These are phyloP conservation scores for Cucurbita pepo DNA, from an alignment of 306 rosid genomes.

Conservation along the genomic window DNA sequence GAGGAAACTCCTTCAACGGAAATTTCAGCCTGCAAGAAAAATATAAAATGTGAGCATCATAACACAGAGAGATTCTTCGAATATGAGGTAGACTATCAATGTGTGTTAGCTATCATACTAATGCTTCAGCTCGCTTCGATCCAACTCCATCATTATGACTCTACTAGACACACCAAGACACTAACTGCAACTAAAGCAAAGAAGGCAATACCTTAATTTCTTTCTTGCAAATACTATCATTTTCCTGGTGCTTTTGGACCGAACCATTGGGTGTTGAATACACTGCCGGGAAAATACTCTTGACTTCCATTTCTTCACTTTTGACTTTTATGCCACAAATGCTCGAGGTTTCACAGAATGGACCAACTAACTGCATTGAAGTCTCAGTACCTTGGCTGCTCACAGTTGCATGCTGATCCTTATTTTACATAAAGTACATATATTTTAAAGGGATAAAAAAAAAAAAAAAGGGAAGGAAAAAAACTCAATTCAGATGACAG, in stretches of 20 bases:
- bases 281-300: not conserved
- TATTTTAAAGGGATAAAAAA: not conserved
- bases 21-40: conserved; percentile 11
- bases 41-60: not conserved
- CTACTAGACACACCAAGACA: not conserved
- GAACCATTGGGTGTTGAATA: conserved; percentile 1
- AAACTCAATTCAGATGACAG: not conserved
- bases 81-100: not conserved
- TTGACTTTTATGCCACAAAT: not conserved
- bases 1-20: conserved; percentile 4
- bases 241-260: conserved; percentile 3
- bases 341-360: not conserved
- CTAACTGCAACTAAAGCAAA: not conserved
- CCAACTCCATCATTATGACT: not conserved
- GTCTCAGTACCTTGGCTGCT: conserved; percentile 2
- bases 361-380: conserved; percentile 9
- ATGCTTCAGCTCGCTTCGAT: not conserved
- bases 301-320: conserved; percentile 12
- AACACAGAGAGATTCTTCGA: not conserved
- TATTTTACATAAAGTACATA: not conserved
- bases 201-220: conserved; percentile 6
- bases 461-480: not conserved
- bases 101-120: not conserved
- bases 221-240: not conserved
- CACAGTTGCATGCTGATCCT: conserved; percentile 12